A percentile compares a stretch with the other conserved stretches of the same genome.
These are phyloP conservation scores for Capsella bursapastoris DNA, from an alignment of 345 rosid species.

Conservation along the genomic window DNA sequence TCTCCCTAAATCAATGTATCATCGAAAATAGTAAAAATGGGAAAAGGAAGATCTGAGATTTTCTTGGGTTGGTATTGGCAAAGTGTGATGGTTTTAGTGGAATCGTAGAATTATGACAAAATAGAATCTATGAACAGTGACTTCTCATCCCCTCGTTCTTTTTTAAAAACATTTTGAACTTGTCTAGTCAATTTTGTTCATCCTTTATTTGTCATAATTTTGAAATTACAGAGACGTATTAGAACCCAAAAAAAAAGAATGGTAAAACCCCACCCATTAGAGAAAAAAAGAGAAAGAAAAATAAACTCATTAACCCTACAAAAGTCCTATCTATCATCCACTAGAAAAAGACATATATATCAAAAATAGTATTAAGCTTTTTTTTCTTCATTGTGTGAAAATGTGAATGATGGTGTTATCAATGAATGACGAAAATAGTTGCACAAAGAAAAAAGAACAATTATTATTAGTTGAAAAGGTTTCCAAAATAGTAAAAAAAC, in stretches of 20 bases:
- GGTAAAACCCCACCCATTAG: constrained; percentile 17
- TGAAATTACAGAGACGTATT: neutral
- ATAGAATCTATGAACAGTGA: constrained; percentile 11
- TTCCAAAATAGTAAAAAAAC: neutral
- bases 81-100: constrained; percentile 32
- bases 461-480: no score
- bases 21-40: neutral
- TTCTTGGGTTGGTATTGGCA: constrained; percentile 28
- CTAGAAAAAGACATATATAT: neutral
- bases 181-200: neutral
- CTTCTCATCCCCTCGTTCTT: constrained; percentile 22
- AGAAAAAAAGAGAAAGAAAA: neutral
- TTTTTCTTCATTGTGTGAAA: no score
- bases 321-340: constrained; percentile 15
- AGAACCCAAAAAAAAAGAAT: neutral
- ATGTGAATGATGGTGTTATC: constrained; percentile 8
- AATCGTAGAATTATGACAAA: constrained; percentile 7
- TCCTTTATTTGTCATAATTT: constrained; percentile 31
- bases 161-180: neutral
- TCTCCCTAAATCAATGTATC: constrained; percentile 17
- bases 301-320: constrained; percentile 16
- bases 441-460: neutral
- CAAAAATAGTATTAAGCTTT: constrained; percentile 12
- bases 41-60: neutral
- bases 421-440: constrained; percentile 9